A percentile compares a stretch with the other conserved stretches of the same genome.
phyloP scores from a whole-genome alignment of 1,284 basidiomycete species.

The Leccinum ponderosum region DNA sequence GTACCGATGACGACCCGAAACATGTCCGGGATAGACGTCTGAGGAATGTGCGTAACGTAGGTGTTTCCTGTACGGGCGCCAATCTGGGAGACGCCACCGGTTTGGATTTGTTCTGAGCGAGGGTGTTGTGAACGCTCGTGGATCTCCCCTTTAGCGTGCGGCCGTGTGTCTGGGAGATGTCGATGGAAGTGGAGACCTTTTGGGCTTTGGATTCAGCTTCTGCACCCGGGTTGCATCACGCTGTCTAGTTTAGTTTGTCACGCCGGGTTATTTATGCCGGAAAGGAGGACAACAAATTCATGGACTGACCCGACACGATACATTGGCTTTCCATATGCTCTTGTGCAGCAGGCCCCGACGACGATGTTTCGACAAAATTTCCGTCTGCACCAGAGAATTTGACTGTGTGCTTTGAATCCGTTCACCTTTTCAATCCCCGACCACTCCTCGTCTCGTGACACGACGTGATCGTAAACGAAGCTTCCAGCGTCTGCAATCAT shows the following conservation, averaged over 20 bases:
- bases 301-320: constrained; percentile 69
- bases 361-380: no score
- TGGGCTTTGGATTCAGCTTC: constrained; percentile 36
- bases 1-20: constrained; percentile 34
- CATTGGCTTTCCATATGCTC: constrained; percentile 71
- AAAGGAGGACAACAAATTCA: neutral
- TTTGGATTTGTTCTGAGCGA: constrained; percentile 54
- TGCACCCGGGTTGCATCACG: constrained; percentile 50
- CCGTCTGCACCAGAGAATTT: no score
- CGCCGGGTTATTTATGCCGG: constrained; percentile 5
- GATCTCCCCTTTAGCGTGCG: constrained; percentile 42
- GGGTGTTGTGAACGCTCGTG: constrained; percentile 67
- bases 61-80: constrained; percentile 18
- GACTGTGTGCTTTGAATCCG: no score
- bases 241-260: constrained; percentile 38
- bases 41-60: constrained; percentile 33
- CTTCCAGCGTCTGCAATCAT: neutral
- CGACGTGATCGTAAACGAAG: neutral
- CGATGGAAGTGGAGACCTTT: constrained; percentile 33
- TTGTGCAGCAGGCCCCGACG: constrained; percentile 47
- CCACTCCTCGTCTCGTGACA: no score
- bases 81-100: constrained; percentile 21
- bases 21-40: constrained; percentile 73
- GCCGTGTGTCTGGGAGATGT: constrained; percentile 20
- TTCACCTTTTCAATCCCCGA: no score